Conservation (phyloP, 2,329 filamentous ascomycete genomes). For the Pyrenophora seminiperda region DNA sequence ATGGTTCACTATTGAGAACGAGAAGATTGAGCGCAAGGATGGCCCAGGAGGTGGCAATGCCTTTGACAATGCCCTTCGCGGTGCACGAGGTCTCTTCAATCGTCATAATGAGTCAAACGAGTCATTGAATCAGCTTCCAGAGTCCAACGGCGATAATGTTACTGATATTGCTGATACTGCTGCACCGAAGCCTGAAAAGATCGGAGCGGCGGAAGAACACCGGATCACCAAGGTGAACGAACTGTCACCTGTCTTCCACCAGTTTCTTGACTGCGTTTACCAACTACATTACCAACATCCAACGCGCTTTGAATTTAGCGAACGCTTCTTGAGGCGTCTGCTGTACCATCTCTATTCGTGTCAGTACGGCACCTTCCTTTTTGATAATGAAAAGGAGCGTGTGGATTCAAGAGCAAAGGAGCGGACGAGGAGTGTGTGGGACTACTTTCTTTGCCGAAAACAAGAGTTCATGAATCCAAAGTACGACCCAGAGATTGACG, state of each 20-base stretch:
- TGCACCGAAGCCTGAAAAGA: conserved; percentile 41
- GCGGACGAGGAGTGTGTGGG: conserved; percentile 87
- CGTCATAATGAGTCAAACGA: conserved; percentile 72
- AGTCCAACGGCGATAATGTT: conserved; percentile 57
- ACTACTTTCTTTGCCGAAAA: conserved; percentile 84
- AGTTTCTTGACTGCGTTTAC: conserved; percentile 93
- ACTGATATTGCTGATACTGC: conserved; percentile 54
- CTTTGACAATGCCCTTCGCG: conserved; percentile 82
- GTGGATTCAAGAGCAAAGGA: conserved; percentile 70
- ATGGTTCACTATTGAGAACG: conserved; percentile 89
- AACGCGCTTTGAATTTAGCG: conserved; percentile 92
- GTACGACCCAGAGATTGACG: conserved; percentile 77
- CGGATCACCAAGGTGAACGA: conserved; percentile 84
- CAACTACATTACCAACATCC: conserved; percentile 86
- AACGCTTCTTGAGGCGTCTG: conserved; percentile 85
- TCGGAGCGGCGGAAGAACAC: conserved; percentile 58
- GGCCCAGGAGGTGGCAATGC: conserved; percentile 65
- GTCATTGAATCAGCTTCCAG: conserved; percentile 60
- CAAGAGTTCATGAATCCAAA: conserved; percentile 81
- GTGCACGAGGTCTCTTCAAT: conserved; percentile 88
- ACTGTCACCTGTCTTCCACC: conserved; percentile 94
- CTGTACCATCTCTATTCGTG: conserved; percentile 95
- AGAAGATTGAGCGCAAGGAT: conserved; percentile 65
- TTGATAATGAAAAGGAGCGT: conserved; percentile 91
- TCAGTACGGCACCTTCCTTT: conserved; percentile 95